Evolutionary conservation across 2,329 filamentous ascomycete genomes (phyloP), one percentile per base, ranked within the genome.

Genomic region (Colletotrichum sp.): DNA sequence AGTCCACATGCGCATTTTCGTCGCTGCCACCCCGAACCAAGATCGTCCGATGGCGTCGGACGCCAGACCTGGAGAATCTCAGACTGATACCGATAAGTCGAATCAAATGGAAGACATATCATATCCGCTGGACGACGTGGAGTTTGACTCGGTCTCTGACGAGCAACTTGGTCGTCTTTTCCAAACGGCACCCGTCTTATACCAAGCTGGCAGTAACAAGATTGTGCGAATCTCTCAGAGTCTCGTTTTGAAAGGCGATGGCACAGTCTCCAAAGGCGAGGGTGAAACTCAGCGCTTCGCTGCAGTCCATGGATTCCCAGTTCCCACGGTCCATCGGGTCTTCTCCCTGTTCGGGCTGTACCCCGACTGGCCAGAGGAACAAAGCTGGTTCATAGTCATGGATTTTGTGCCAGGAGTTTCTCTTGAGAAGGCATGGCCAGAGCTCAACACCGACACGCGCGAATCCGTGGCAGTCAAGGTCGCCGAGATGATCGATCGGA

Each of bases 1-100:
- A 30, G 28, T 30, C 28, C 30, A 30, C 30, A 30, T 30, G 30
- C 1, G 30, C 30, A 30, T 2, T 30, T 10, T 30, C 9, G 30
- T 30, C 30, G 30, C 30, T 10, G 30, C 30, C 4, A 30, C 30
- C 30, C 30, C 30, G 30, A 30, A 30, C 14, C 34, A 39, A 39
- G 1, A 1, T 39, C 16, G 1, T 39, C 0, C 36, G 36, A 39
- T 39, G 36, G 14, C 36, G 0, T 39, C 36, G 36, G 36, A 39
- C 36, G 36, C 4, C 36, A 8, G 1, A 39, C 1, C 14, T 0
- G 36, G 1, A 39, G 14, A 39, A 18, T 8, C 1, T 18, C 36
- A 1, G 14, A 4, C 16, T 7, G 16, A 39, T 0, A 0, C 7
- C 0, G 36, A 39, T 18, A 9, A 18, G 36, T 2, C 36, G 0